These are phyloP conservation scores for Helotiales sp. DNA, from an alignment of 2,329 filamentous ascomycete genomes.

Conservation along the genomic window DNA sequence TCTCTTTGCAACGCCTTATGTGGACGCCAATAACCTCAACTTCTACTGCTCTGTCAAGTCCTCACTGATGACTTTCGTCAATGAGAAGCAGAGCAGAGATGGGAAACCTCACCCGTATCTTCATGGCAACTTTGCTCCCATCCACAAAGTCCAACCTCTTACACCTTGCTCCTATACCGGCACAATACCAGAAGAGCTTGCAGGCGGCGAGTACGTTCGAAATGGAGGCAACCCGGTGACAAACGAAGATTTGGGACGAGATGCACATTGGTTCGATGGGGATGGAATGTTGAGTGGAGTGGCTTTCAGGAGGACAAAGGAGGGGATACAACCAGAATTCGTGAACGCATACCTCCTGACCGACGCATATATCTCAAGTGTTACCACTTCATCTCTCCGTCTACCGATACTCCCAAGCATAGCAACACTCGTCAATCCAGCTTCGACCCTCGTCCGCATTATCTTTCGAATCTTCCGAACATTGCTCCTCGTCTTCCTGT, in stretches of 20 bases:
- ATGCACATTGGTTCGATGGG: conserved; percentile 74
- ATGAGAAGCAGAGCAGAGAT: conserved; percentile 25
- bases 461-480: conserved; percentile 54
- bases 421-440: conserved; percentile 60
- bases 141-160: conserved; percentile 53
- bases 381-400: conserved; percentile 46
- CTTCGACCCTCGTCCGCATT: conserved; percentile 53
- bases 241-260: conserved; percentile 59
- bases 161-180: conserved; percentile 59
- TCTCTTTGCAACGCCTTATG: conserved; percentile 4
- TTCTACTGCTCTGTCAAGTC: conserved; percentile 22
- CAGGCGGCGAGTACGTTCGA: conserved; percentile 69
- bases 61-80: conserved; percentile 25
- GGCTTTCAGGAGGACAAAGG: conserved; percentile 49
- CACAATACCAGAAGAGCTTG: conserved; percentile 61
- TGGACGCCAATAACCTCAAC: neutral
- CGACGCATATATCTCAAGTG: conserved; percentile 60
- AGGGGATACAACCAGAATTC: conserved; percentile 57
- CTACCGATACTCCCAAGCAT: conserved; percentile 67
- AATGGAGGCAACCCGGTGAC: conserved; percentile 70
- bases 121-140: conserved; percentile 69
- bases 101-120: conserved; percentile 47
- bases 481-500: conserved; percentile 57
- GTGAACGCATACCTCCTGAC: conserved; percentile 70
- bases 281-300: conserved; percentile 75